Conservation (phyloP, 306 rosid species). For the Senna siamea region DNA sequence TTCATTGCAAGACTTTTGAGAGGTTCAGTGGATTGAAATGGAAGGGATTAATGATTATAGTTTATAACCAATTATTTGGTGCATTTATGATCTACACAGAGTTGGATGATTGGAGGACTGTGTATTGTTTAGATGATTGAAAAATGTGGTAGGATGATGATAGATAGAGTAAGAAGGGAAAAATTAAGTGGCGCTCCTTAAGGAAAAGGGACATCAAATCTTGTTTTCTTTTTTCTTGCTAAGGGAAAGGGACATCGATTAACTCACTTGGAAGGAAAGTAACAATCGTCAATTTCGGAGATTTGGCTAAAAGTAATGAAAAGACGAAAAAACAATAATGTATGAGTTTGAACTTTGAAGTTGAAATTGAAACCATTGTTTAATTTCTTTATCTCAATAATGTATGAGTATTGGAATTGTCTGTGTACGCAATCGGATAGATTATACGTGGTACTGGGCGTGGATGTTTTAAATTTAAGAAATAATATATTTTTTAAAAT, state of each 20-base stretch:
- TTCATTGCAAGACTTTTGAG: not conserved
- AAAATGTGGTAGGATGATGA: constrained; percentile 38
- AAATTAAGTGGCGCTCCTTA: constrained; percentile 47
- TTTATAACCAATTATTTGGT: constrained; percentile 29
- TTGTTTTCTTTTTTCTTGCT: constrained; percentile 22
- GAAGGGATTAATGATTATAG: constrained; percentile 8
- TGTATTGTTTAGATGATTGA: not conserved
- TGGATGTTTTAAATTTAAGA: too few relatives aligned
- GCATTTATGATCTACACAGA: not conserved
- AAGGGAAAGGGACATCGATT: constrained; percentile 25
- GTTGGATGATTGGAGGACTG: constrained; percentile 8
- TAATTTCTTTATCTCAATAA: too few relatives aligned
- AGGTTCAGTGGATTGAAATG: constrained; percentile 15
- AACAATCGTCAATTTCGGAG: not conserved
- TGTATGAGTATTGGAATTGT: too few relatives aligned
- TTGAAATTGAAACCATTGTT: not conserved
- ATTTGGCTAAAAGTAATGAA: not conserved
- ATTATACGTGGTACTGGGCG: too few relatives aligned
- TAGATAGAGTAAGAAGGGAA: constrained; percentile 52
- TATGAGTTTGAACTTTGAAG: too few relatives aligned
- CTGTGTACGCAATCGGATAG: too few relatives aligned
- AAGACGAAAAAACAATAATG: too few relatives aligned
- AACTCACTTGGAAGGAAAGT: constrained; percentile 21
- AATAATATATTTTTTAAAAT: too few relatives aligned
- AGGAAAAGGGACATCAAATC: constrained; percentile 46